Percentiles rank a stretch among this genome's conserved stretches.
Conservation (phyloP, 805 yeast genomes). For the Ogataea saltuana region DNA sequence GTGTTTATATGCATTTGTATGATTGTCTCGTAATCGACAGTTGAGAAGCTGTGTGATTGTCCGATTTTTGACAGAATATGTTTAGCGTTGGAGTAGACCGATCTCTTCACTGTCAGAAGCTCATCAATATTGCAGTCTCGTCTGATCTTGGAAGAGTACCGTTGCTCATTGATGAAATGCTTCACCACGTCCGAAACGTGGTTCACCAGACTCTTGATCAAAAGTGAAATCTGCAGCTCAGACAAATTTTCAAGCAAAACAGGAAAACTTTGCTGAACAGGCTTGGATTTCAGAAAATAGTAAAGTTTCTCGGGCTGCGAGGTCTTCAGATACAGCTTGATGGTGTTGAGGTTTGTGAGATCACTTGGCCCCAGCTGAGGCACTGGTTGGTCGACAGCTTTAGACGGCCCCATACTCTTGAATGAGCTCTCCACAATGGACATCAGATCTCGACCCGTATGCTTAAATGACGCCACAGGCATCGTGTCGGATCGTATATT, state of each 20-base stretch:
- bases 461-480: slow-evolving; percentile 3
- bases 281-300: slow-evolving; percentile 6
- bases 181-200: slow-evolving; percentile 13
- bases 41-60: slow-evolving; percentile 7
- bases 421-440: slow-evolving; percentile 4
- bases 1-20: slow-evolving; percentile 23
- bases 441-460: slow-evolving; percentile 16
- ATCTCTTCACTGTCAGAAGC: slow-evolving; percentile 8
- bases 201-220: slow-evolving; percentile 19
- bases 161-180: slow-evolving; percentile 20
- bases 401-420: neutral
- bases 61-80: slow-evolving; percentile 10
- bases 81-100: slow-evolving; percentile 10
- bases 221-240: slow-evolving; percentile 20
- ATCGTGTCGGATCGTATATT: neutral
- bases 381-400: neutral
- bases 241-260: slow-evolving; percentile 9
- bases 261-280: neutral
- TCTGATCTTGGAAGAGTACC: slow-evolving; percentile 23
- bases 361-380: neutral
- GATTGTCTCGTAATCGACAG: slow-evolving; percentile 30
- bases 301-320: slow-evolving; percentile 16
- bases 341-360: slow-evolving; percentile 8
- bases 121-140: slow-evolving; percentile 16
- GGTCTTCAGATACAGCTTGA: slow-evolving; percentile 15